phyloP scores from a whole-genome alignment of 805 yeast genomes.

The Hemisphaericaspora nanyangensis region DNA sequence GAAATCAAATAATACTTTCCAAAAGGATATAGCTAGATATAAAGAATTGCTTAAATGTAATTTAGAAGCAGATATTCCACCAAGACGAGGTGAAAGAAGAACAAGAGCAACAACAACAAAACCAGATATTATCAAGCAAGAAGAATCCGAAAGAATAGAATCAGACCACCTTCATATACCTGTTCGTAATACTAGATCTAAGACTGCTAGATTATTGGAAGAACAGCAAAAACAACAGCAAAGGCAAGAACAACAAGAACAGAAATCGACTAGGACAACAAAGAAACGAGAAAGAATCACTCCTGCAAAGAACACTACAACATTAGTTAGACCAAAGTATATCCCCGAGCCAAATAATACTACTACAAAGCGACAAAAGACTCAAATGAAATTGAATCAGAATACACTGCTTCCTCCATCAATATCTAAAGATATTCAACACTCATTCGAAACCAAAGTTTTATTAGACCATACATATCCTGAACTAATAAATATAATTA shows the following conservation, averaged over 20 bases:
- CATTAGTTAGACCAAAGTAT: conserved; percentile 1
- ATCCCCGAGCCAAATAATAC: neutral
- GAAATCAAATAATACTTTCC: too few species aligned
- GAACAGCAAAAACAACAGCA: neutral
- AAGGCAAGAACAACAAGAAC: neutral
- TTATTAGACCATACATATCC: conserved; percentile 14
- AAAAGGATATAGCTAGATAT: conserved; percentile 16
- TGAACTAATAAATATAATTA: conserved; percentile 16
- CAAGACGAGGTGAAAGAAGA: conserved; percentile 10
- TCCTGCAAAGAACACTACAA: neutral
- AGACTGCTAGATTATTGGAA: neutral
- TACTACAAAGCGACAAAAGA: neutral
- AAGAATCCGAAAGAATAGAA: neutral
- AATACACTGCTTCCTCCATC: neutral
- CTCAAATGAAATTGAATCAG: neutral
- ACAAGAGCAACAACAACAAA: neutral
- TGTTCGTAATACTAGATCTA: neutral
- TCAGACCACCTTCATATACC: neutral
- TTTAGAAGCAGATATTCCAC: conserved; percentile 25
- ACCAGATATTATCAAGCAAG: too few species aligned
- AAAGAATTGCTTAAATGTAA: conserved; percentile 13
- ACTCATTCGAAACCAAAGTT: conserved; percentile 16
- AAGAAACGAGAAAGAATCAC: too few species aligned
- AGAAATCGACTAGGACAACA: too few species aligned
- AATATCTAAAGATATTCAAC: conserved; percentile 3